Evolutionary conservation across 352 stramenopile species (phyloP).

Genomic region (Pythium angustatum): DNA sequence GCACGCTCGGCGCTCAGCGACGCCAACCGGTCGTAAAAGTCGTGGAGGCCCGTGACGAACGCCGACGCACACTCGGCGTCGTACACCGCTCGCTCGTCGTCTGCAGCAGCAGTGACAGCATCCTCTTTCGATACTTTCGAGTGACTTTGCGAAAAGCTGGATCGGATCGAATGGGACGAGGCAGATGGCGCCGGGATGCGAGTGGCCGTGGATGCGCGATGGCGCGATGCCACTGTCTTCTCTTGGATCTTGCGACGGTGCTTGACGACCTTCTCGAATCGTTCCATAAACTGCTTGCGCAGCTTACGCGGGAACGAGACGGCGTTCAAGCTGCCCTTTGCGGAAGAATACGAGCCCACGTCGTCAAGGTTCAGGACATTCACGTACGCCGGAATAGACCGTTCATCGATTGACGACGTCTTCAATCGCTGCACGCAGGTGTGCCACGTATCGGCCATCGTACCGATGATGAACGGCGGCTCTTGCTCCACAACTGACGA

Average conservation of each 20-base stretch:
- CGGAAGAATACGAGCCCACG: constrained; percentile 45
- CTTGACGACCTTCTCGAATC: constrained; percentile 68
- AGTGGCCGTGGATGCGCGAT: constrained; percentile 6
- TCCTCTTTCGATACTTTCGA: constrained; percentile 4
- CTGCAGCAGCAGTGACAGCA: not conserved
- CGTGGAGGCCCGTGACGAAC: constrained; percentile 57
- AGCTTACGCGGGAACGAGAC: constrained; percentile 71
- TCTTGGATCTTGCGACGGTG: constrained; percentile 61
- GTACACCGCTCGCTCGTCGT: constrained; percentile 63
- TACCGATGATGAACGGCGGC: constrained; percentile 66
- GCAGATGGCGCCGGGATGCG: not conserved
- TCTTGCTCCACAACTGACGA: constrained; percentile 34
- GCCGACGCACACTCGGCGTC: constrained; percentile 54
- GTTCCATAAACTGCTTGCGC: constrained; percentile 73
- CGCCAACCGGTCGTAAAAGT: constrained; percentile 69
- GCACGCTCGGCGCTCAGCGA: constrained; percentile 60
- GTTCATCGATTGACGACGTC: constrained; percentile 50
- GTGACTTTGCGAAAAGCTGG: constrained; percentile 16
- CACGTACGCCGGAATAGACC: constrained; percentile 53
- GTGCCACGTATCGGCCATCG: constrained; percentile 70
- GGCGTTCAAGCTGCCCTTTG: constrained; percentile 59
- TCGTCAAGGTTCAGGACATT: constrained; percentile 74
- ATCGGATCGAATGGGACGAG: constrained; percentile 21
- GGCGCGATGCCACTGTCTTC: constrained; percentile 21
- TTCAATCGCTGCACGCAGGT: constrained; percentile 52